A percentile compares a stretch with the other conserved stretches of the same genome.
phyloP scores from a whole-genome alignment of 306 rosid species.

The Pyrus bretschneideri region DNA sequence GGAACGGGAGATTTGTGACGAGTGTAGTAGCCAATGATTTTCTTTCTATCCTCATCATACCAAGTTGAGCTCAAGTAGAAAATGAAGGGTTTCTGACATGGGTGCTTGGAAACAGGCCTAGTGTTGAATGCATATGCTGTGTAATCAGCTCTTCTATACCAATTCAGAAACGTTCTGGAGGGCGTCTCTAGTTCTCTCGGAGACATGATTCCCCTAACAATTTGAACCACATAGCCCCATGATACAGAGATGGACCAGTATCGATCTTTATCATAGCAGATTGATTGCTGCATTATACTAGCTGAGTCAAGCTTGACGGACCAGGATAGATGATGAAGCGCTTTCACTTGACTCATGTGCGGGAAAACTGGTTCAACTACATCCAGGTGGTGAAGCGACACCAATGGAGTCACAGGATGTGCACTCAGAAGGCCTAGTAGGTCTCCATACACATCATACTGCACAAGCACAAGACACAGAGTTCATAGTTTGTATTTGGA shows the following conservation, averaged over 20 bases:
- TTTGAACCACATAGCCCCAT: constrained; percentile 84
- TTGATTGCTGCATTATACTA: constrained; percentile 85
- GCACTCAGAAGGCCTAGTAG: constrained; percentile 72
- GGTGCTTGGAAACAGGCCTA: constrained; percentile 69
- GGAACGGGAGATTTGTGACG: constrained; percentile 33
- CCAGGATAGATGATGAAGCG: constrained; percentile 49
- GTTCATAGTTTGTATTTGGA: neutral
- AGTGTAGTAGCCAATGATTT: constrained; percentile 31
- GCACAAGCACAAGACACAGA: constrained; percentile 20
- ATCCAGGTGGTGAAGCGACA: constrained; percentile 76
- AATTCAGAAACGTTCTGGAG: constrained; percentile 71
- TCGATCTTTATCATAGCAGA: constrained; percentile 61
- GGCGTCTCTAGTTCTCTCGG: constrained; percentile 88
- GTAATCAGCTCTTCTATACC: constrained; percentile 72
- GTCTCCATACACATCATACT: constrained; percentile 91
- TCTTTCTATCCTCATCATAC: constrained; percentile 29
- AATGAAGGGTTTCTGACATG: constrained; percentile 70
- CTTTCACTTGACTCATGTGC: constrained; percentile 33
- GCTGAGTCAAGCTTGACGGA: constrained; percentile 54
- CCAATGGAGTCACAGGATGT: constrained; percentile 76
- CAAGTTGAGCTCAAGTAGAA: constrained; percentile 38
- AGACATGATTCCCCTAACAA: constrained; percentile 61
- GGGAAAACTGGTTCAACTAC: constrained; percentile 86
- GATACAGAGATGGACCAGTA: constrained; percentile 82
- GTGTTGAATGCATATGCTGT: constrained; percentile 92